Evolutionary conservation across 2,329 filamentous ascomycete genomes (phyloP).

Genomic region (Lecanicillium sp.): DNA sequence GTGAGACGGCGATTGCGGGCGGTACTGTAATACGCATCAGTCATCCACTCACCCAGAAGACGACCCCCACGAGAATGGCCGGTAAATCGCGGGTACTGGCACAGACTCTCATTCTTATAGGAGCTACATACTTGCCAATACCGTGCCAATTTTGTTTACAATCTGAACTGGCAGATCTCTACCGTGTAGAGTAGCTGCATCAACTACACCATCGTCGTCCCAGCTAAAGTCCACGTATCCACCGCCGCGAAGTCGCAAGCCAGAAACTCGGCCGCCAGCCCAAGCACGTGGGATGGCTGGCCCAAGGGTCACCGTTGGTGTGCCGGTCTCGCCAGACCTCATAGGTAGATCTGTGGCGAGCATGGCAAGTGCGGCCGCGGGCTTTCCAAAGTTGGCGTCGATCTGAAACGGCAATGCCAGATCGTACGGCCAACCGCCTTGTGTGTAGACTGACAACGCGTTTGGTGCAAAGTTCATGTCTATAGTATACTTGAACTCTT

Average conservation of each 20-base stretch:
- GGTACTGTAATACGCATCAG: too few species aligned
- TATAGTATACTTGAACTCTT: conserved; percentile 39
- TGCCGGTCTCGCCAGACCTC: conserved; percentile 12
- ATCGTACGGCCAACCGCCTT: conserved; percentile 13
- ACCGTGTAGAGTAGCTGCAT: conserved; percentile 6
- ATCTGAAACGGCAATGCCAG: conserved; percentile 45
- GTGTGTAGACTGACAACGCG: conserved; percentile 41
- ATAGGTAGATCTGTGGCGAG: conserved; percentile 40
- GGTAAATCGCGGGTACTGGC: too few species aligned
- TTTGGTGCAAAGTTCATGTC: conserved; percentile 42
- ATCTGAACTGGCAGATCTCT: neutral
- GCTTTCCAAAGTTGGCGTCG: conserved; percentile 49
- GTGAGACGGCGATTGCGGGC: too few species aligned
- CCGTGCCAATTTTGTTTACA: neutral
- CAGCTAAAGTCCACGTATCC: conserved; percentile 34
- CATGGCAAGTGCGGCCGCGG: conserved; percentile 42
- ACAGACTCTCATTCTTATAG: too few species aligned
- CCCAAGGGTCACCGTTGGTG: conserved; percentile 33
- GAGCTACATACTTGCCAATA: too few species aligned
- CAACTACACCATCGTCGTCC: conserved; percentile 29
- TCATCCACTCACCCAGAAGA: too few species aligned
- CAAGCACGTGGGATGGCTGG: conserved; percentile 38
- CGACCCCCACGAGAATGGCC: too few species aligned
- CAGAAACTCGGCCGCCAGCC: conserved; percentile 34
- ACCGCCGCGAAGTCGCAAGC: conserved; percentile 36